Evolutionary conservation across 192 early-diverging fungal genomes (phyloP).

Genomic region (Coemansia sp.): DNA sequence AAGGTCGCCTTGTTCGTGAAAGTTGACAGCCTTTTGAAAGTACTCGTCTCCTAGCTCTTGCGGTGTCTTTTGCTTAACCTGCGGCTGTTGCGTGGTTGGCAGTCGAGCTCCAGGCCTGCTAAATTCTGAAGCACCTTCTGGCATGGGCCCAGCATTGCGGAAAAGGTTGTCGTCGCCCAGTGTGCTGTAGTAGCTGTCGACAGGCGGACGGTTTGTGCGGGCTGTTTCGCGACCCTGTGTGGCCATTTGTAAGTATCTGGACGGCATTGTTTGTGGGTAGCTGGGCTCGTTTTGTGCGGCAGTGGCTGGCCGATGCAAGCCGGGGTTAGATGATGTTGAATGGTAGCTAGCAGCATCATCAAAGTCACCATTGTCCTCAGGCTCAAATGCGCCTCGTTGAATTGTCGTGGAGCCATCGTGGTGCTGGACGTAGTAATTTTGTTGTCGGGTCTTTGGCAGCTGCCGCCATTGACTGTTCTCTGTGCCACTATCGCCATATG

Average conservation of each 20-base stretch:
- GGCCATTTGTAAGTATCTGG: constrained; percentile 41
- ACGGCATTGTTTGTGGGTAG: constrained; percentile 38
- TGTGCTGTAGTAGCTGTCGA: constrained; percentile 47
- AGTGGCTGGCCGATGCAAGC: constrained; percentile 18
- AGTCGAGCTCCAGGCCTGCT: not conserved
- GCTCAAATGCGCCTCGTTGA: constrained; percentile 22
- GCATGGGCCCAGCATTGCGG: constrained; percentile 4
- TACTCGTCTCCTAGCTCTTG: constrained; percentile 62
- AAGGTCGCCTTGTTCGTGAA: constrained; percentile 70
- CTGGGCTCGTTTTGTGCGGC: constrained; percentile 13
- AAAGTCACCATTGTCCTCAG: constrained; percentile 39
- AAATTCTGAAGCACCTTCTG: not conserved
- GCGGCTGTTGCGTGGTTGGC: constrained; percentile 15
- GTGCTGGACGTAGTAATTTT: constrained; percentile 11
- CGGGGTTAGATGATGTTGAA: constrained; percentile 52
- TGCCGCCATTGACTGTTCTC: constrained; percentile 7
- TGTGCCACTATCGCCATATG: constrained; percentile 1
- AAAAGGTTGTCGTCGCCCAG: constrained; percentile 31
- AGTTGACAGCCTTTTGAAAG: constrained; percentile 67
- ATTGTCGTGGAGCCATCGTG: constrained; percentile 25
- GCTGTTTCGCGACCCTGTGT: constrained; percentile 25
- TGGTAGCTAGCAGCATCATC: constrained; percentile 61
- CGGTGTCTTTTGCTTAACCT: constrained; percentile 22
- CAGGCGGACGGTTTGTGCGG: constrained; percentile 10
- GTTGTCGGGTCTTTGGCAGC: constrained; percentile 15